Conservation (phyloP, 805 yeast genomes). For the Metschnikowia peoriensis region DNA sequence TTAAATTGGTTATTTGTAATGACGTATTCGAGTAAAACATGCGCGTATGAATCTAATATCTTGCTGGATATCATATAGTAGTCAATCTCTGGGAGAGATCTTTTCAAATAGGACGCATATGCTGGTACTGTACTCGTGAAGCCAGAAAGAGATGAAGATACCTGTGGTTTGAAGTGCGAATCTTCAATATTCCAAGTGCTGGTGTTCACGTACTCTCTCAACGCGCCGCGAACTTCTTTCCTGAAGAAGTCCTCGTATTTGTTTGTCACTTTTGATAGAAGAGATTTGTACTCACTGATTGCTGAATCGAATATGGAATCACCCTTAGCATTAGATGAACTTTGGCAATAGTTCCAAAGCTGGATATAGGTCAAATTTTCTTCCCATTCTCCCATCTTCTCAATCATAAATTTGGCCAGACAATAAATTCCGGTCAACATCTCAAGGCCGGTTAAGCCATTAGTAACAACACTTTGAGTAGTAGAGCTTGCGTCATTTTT, state of each 20-base stretch:
- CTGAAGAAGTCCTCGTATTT: slow-evolving; percentile 32
- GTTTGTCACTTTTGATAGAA: slow-evolving; percentile 19
- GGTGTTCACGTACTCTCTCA: slow-evolving; percentile 39
- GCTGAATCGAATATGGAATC: slow-evolving; percentile 33
- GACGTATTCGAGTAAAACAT: slow-evolving; percentile 35
- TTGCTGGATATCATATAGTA: slow-evolving; percentile 29
- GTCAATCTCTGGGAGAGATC: slow-evolving; percentile 28
- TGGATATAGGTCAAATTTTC: slow-evolving; percentile 39
- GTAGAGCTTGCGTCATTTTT: slow-evolving; percentile 36
- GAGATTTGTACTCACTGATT: slow-evolving; percentile 22
- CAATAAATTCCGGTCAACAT: slow-evolving; percentile 34
- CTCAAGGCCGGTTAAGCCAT: slow-evolving; percentile 28
- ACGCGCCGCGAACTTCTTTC: slow-evolving; percentile 28
- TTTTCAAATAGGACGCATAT: slow-evolving; percentile 24
- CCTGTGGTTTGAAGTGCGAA: slow-evolving; percentile 7
- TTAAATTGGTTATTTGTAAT: slow-evolving; percentile 40
- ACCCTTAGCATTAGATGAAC: slow-evolving; percentile 14
- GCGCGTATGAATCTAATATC: slow-evolving; percentile 27
- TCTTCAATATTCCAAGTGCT: slow-evolving; percentile 30
- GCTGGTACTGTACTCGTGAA: slow-evolving; percentile 26
- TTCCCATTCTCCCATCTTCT: slow-evolving; percentile 37
- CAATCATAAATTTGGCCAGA: slow-evolving; percentile 29
- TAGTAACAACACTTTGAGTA: slow-evolving; percentile 97
- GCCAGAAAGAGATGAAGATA: slow-evolving; percentile 22
- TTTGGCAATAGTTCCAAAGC: slow-evolving; percentile 35